phyloP scores from a whole-genome alignment of 2,329 filamentous ascomycete genomes.

The Fusarium azukiicola region DNA sequence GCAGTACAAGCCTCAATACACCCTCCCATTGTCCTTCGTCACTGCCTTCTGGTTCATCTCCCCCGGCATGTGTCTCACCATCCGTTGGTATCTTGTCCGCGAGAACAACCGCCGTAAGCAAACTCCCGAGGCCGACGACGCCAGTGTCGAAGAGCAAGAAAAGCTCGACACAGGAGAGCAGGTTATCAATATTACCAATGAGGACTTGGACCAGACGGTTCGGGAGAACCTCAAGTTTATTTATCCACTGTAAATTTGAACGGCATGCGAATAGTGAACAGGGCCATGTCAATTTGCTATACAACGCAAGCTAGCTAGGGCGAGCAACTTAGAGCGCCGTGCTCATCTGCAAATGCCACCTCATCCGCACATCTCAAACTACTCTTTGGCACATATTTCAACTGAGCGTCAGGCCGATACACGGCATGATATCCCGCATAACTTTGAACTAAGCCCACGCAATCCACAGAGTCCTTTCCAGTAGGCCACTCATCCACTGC shows the following conservation, averaged over 20 bases:
- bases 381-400: neutral
- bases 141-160: neutral
- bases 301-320: neutral
- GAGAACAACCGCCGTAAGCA: slow-evolving; percentile 10
- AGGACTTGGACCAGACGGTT: slow-evolving; percentile 9
- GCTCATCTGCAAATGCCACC: neutral
- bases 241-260: neutral
- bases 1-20: slow-evolving; percentile 3
- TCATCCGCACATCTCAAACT: neutral
- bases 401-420: neutral
- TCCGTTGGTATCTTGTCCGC: slow-evolving; percentile 10
- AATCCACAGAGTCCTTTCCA: neutral
- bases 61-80: slow-evolving; percentile 16
- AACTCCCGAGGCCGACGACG: slow-evolving; percentile 6
- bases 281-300: neutral
- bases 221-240: slow-evolving; percentile 13
- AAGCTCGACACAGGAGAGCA: neutral
- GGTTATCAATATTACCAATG: neutral
- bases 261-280: no score
- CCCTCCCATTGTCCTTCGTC: slow-evolving; percentile 12
- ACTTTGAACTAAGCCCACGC: neutral
- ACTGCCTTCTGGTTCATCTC: slow-evolving; percentile 18
- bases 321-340: neutral
- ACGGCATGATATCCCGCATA: neutral
- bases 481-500: neutral